Conservation (phyloP, 163 green algal genomes). For the Smithsoniella earleae region DNA sequence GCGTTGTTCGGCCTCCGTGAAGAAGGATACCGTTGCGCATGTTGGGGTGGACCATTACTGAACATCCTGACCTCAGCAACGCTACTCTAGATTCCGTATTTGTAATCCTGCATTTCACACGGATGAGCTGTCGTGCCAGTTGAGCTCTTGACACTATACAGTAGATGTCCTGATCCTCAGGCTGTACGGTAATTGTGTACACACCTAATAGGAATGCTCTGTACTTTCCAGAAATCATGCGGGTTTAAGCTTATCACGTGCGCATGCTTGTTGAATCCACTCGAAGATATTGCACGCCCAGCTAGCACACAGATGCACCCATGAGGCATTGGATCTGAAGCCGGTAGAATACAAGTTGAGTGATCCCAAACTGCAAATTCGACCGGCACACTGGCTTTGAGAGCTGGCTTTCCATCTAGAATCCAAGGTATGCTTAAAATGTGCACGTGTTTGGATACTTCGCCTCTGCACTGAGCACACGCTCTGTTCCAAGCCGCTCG, state of each 20-base stretch:
- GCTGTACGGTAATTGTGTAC: background rate
- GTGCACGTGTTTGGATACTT: background rate
- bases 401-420: background rate
- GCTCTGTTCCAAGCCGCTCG: background rate
- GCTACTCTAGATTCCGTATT: background rate
- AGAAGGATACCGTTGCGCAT: background rate
- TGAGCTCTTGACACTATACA: background rate
- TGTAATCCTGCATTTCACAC: background rate
- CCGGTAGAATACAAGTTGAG: background rate
- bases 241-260: background rate
- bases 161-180: background rate
- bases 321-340: background rate
- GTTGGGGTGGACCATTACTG: background rate
- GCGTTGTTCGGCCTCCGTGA: background rate
- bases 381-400: background rate
- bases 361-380: slow-evolving; percentile 7
- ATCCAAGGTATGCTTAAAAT: background rate
- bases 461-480: background rate
- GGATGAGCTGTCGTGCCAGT: background rate
- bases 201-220: background rate
- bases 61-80: slow-evolving; percentile 5
- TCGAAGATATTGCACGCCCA: background rate
- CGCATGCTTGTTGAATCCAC: background rate
- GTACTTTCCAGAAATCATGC: background rate
- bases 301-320: background rate